Conservation (phyloP, 2,329 filamentous ascomycete genomes). For the Penicillium sp. region DNA sequence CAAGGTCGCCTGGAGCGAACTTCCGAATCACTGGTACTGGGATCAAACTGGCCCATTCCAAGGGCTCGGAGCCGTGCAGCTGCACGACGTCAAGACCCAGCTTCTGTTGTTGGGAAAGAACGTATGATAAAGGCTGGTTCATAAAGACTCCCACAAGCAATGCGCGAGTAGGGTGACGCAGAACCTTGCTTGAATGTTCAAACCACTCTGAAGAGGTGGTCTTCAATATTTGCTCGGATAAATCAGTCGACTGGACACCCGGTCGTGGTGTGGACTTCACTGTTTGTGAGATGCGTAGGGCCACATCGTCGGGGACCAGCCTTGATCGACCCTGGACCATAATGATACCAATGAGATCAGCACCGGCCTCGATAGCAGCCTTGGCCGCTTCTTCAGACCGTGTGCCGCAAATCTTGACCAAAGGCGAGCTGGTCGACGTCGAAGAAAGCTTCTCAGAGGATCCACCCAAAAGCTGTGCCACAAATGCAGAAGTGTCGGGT, state of each 20-base stretch:
- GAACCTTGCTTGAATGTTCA: slow-evolving; percentile 54
- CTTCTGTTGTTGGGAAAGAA: slow-evolving; percentile 75
- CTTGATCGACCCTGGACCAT: slow-evolving; percentile 80
- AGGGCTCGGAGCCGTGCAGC: slow-evolving; percentile 85
- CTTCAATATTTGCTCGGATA: slow-evolving; percentile 27
- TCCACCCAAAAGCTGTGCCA: slow-evolving; percentile 75
- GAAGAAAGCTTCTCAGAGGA: slow-evolving; percentile 31
- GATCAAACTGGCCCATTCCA: slow-evolving; percentile 88
- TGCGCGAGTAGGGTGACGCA: slow-evolving; percentile 63
- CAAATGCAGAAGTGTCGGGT: slow-evolving; percentile 78
- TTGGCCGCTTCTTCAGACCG: slow-evolving; percentile 78
- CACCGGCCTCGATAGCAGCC: slow-evolving; percentile 80
- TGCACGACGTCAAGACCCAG: slow-evolving; percentile 87
- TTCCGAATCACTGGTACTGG: slow-evolving; percentile 88
- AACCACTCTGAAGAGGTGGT: slow-evolving; percentile 67
- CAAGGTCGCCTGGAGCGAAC: slow-evolving; percentile 77
- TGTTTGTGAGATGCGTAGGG: slow-evolving; percentile 75
- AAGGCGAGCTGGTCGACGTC: slow-evolving; percentile 48
- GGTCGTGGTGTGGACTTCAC: slow-evolving; percentile 61
- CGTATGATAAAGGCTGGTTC: slow-evolving; percentile 81
- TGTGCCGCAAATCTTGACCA: slow-evolving; percentile 96
- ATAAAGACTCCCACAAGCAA: slow-evolving; percentile 92
- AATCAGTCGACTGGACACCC: slow-evolving; percentile 11
- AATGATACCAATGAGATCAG: slow-evolving; percentile 92
- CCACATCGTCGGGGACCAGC: slow-evolving; percentile 76